Conservation (phyloP, 1,284 basidiomycete genomes). For the Schizophyllum commune region DNA sequence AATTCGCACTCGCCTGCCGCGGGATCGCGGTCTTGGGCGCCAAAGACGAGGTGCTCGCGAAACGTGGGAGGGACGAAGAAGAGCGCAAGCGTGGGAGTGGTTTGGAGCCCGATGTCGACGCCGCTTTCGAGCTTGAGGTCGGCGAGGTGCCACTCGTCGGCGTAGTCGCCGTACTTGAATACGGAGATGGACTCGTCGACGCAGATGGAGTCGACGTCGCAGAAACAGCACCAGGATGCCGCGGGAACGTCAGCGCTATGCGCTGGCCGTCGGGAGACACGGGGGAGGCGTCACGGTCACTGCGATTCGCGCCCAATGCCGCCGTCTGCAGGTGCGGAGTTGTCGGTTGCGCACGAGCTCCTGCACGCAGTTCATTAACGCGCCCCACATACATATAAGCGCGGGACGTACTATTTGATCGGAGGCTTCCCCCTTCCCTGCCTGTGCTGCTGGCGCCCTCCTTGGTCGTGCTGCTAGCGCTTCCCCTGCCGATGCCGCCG, state of each 20-base stretch:
- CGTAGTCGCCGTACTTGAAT: neutral
- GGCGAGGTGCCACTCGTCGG: neutral
- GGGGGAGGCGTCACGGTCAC: too few species aligned
- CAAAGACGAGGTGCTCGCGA: neutral
- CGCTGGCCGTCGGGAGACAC: too few species aligned
- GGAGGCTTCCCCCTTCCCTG: neutral
- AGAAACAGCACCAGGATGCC: neutral
- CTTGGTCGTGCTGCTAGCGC: too few species aligned
- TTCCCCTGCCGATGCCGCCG: too few species aligned
- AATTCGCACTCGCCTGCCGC: neutral
- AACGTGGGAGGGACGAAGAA: neutral
- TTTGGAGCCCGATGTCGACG: neutral
- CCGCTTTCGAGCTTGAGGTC: neutral
- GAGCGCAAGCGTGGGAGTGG: neutral
- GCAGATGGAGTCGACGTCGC: neutral
- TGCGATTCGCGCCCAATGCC: too few species aligned
- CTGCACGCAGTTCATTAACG: too few species aligned
- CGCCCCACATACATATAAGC: too few species aligned
- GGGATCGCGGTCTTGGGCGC: neutral
- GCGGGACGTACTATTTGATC: neutral
- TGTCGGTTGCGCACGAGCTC: neutral
- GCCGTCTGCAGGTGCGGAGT: neutral
- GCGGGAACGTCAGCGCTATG: too few species aligned
- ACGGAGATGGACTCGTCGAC: neutral
- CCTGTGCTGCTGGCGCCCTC: too few species aligned